Evolutionary conservation across 176 grass and related monocot genomes (phyloP).

Genomic region (Dactylis glomerata): DNA sequence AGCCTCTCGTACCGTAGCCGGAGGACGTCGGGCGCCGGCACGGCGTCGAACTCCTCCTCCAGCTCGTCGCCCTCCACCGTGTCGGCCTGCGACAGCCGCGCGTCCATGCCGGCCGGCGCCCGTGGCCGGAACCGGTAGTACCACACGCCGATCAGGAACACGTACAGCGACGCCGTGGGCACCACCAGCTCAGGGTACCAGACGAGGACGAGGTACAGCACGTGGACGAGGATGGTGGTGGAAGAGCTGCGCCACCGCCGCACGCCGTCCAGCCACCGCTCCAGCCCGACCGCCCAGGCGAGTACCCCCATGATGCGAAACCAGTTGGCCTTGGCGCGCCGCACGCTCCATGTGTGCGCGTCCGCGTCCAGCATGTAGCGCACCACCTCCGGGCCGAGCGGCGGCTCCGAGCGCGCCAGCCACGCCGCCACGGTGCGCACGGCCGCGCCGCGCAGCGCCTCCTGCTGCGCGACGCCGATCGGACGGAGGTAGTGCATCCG

Average conservation of each 20-base stretch:
- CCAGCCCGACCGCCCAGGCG: conserved; percentile 84
- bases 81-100: conserved; percentile 88
- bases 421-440: conserved; percentile 70
- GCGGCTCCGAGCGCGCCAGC: conserved; percentile 79
- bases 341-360: conserved; percentile 84
- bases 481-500: conserved; percentile 91
- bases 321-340: conserved; percentile 96
- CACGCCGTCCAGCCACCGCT: conserved; percentile 82
- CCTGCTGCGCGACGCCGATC: conserved; percentile 85
- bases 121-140: conserved; percentile 88
- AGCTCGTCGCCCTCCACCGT: conserved; percentile 86
- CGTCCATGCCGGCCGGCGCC: conserved; percentile 76
- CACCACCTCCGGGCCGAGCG: conserved; percentile 86
- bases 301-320: conserved; percentile 97
- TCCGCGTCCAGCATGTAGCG: conserved; percentile 82
- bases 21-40: conserved; percentile 53
- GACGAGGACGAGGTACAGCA: conserved; percentile 86
- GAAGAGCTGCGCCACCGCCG: conserved; percentile 67
- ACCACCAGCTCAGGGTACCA: conserved; percentile 98
- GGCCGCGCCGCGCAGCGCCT: conserved; percentile 68
- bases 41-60: conserved; percentile 94
- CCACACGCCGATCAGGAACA: conserved; percentile 88
- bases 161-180: conserved; percentile 82
- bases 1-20: conserved; percentile 68
- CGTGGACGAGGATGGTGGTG: conserved; percentile 82